Evolutionary conservation across 805 yeast species (phyloP).

Genomic region (Barnettozyma wickerhamii): DNA sequence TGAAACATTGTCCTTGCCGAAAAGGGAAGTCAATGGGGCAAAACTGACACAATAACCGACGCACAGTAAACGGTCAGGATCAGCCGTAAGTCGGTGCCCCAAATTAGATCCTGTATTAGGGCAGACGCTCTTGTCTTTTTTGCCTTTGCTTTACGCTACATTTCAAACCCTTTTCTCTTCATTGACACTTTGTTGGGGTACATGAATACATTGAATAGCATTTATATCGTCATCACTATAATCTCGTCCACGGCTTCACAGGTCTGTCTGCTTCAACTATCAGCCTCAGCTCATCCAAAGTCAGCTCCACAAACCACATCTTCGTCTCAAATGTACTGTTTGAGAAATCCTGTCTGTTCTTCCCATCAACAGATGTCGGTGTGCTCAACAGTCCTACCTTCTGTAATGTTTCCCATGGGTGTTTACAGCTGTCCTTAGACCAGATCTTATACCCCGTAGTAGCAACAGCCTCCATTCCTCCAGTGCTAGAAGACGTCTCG

Average conservation of each 20-base stretch:
- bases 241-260: slow-evolving; percentile 25
- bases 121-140: no score
- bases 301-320: slow-evolving; percentile 25
- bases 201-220: no score
- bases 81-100: no score
- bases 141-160: no score
- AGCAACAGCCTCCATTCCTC: slow-evolving; percentile 21
- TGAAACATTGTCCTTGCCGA: no score
- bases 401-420: slow-evolving; percentile 69
- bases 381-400: slow-evolving; percentile 15
- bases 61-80: no score
- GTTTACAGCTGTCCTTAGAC: slow-evolving; percentile 55
- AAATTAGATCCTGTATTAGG: no score
- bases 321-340: slow-evolving; percentile 21
- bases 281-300: slow-evolving; percentile 24
- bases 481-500: slow-evolving; percentile 26
- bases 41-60: no score
- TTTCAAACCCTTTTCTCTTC: no score
- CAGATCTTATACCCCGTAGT: slow-evolving; percentile 46
- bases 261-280: slow-evolving; percentile 13
- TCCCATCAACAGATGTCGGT: slow-evolving; percentile 9
- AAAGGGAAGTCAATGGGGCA: no score
- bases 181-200: no score
- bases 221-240: no score
- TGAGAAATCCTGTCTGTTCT: slow-evolving; percentile 11